These are phyloP conservation scores for Aciculosporium take DNA, from an alignment of 2,329 filamentous ascomycete species.

Conservation along the genomic window DNA sequence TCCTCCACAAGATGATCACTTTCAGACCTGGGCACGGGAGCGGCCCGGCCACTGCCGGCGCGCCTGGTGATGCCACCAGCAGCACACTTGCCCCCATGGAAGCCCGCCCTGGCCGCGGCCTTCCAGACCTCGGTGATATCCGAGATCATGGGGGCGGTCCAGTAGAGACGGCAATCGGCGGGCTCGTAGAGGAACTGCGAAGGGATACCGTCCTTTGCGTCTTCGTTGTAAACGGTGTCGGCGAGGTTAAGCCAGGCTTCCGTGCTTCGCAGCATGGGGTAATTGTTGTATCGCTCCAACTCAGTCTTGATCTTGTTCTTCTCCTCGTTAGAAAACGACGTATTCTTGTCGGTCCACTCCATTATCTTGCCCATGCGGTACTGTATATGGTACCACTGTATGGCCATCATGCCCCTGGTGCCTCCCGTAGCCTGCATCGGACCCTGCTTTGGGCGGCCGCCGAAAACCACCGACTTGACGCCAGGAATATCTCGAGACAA, in stretches of 20 bases:
- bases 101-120: conserved; percentile 25
- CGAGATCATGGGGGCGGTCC: conserved; percentile 33
- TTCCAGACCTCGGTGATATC: conserved; percentile 34
- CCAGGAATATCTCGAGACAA: conserved; percentile 36
- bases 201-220: conserved; percentile 26
- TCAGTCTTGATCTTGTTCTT: conserved; percentile 13
- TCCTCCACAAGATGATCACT: too few species aligned
- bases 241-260: conserved; percentile 23
- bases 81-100: conserved; percentile 26
- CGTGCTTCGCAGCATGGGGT: conserved; percentile 20
- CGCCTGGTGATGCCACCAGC: conserved; percentile 17
- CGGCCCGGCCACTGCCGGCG: background rate
- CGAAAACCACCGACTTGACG: conserved; percentile 37
- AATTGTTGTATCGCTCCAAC: conserved; percentile 17
- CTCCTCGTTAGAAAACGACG: too few species aligned
- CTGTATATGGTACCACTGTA: too few species aligned
- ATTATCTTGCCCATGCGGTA: too few species aligned
- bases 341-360: too few species aligned
- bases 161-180: conserved; percentile 36
- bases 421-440: conserved; percentile 40
- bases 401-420: conserved; percentile 39
- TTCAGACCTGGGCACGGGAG: background rate
- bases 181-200: conserved; percentile 34
- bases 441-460: conserved; percentile 31
- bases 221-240: conserved; percentile 23